Evolutionary conservation across 495 filamentous ascomycete genomes (phyloP).

Genomic region (Penicillium arizonense): DNA sequence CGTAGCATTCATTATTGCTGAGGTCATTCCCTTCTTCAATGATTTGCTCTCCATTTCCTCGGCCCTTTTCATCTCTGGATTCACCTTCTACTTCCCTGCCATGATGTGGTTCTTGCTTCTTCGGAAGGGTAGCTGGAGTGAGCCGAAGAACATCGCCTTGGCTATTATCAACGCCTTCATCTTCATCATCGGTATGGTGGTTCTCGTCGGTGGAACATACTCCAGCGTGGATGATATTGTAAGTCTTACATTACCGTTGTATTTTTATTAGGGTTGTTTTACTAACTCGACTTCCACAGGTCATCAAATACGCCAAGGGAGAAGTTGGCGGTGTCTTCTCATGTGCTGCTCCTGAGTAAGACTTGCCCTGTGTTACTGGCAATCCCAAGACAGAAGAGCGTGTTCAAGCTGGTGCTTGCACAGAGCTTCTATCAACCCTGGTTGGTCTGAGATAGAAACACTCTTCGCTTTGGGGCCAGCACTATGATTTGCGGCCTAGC

Average conservation of each 20-base stretch:
- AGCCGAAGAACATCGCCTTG: conserved; percentile 28
- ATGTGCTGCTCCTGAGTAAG: conserved; percentile 29
- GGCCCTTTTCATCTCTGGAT: conserved; percentile 35
- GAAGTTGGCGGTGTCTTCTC: conserved; percentile 48
- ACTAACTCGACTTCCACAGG: conserved; percentile 27
- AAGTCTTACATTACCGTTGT: conserved; percentile 26
- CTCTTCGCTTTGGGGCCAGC: not conserved
- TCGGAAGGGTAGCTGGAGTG: conserved; percentile 38
- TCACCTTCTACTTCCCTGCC: conserved; percentile 39
- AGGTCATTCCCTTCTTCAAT: conserved; percentile 69
- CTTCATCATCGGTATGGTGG: conserved; percentile 39
- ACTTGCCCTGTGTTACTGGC: not conserved
- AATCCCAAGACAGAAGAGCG: not conserved
- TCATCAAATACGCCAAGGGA: conserved; percentile 41
- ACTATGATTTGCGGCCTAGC: too few relatives aligned
- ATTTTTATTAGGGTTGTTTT: not conserved
- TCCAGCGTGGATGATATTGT: conserved; percentile 57
- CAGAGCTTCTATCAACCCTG: not conserved
- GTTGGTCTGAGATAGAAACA: not conserved
- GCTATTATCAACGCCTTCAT: conserved; percentile 21
- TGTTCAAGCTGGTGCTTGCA: conserved; percentile 9
- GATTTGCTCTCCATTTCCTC: conserved; percentile 59
- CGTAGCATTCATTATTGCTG: conserved; percentile 65
- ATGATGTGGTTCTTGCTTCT: conserved; percentile 63
- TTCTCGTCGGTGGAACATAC: conserved; percentile 57